Base-by-base conservation (phyloP, 129 eudicot species). In the Flaveria trinervia region DNA sequence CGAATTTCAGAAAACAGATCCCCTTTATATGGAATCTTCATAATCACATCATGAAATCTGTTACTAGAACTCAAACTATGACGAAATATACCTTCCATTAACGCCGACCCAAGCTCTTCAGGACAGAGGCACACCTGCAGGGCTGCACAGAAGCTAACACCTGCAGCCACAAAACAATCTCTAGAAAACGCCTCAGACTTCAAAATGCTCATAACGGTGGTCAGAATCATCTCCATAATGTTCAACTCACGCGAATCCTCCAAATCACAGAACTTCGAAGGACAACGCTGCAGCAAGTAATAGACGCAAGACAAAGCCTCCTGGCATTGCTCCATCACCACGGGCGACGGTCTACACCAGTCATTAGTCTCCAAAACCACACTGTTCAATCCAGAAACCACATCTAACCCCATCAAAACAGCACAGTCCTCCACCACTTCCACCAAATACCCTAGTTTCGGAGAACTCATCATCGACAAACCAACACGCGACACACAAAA, bases 151-250 rank as follows among this genome's bases (percentile, higher is more conserved):
- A 95, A 89, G 71, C 94, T 85, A 77, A 95, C 97, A 25, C 99
- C 97, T n/a, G 99, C 99, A 50, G 99, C 96, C 84, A 95, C 99
- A 79, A 81, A 86, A 77, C 99, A 83, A 79, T 95, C 99, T 79
- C 99, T 95, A 1, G 99, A 88, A 83, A 89, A 95, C 3, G 92
- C 88, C 6, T 82, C 75, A 0, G 99, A 92, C 25, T 84, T 95
- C 86, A 95, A 68, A 44, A 95, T 61, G 41, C 83, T 77, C 65
- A 95, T 55, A 72, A 95, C 72, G 4, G 83, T 84, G 1, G 65
- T 51, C 64, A 95, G 71, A 76, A 86, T 79, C 90, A 74, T 85
- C 83, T 85, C 92, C 82, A 88, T 70, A 33, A 87, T 85, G 75
- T 72, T 43, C 16, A 50, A 18, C 71, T 71, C 77, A 45, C 68